Evolutionary conservation across 257 asterid species (phyloP), one percentile per base, ranked within the genome.

Genomic region (Ilex aquifolium): DNA sequence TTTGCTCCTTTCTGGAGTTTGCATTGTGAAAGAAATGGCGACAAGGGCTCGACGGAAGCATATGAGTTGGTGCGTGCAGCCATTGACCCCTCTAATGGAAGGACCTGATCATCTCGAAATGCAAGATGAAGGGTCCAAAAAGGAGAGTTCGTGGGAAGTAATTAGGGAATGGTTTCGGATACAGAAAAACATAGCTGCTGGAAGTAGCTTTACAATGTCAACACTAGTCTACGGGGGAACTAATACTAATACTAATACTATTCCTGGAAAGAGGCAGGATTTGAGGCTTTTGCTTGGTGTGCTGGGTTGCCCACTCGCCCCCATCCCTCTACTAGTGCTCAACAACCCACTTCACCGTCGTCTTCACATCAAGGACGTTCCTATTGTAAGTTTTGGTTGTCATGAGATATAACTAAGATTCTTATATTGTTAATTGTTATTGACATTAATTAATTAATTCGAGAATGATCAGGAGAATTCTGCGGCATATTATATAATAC

Each of bases 71-170:
- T 77, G 82, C 50, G 76, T 79, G 7, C 91, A 86, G 57, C 87
- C 94, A 5, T 78, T 88, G 32, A 88, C 96, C 11, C 96, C 96
- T 7, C 64, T 88, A 13, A 83, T 83, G 91, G 96, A 88, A 76
- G 96, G 96, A 30, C 96, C 96, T 2, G 95, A 85, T 71, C 48
- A 42, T 42, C 74, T 81, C 2, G 83, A 78, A 29, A 69, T 79
- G 77, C 94, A 83, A 51, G 64, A 74, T 3, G 76, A 82, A 32
- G 74, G 67, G 0, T 60, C 32, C 62, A 79, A 79, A 21, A 85
- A 83, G 64, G 94, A 83, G 74, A 81, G 80, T 62, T 88, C 96
- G 1, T 88, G 96, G 96, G 95, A 85, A 50, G 59, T 77, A 5
- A 85, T 87, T 36, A 63, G 95, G 10, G 95, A 88, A 50, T 88